Evolutionary conservation across 169 alveolate species (phyloP), one percentile per base, ranked within the genome.

Genomic region (Plasmodium ovale): DNA sequence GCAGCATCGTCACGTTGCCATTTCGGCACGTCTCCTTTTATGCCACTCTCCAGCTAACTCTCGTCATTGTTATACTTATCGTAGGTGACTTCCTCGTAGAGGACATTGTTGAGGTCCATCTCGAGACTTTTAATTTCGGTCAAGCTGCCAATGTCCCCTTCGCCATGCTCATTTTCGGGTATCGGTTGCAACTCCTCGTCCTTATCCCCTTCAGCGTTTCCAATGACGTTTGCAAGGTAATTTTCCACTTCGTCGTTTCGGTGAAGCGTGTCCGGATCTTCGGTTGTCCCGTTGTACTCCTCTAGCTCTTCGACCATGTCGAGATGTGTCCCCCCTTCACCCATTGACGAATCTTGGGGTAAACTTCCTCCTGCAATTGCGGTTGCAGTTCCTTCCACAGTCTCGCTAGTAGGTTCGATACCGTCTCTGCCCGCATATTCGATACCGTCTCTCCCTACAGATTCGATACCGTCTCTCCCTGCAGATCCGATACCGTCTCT

Each of bases 21-120:
- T 42, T 82, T 37, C 21, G 64, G 19, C 90, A 82, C 29, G 65
- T 51, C 31, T 25, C 67, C 39, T 59, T 67, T 7, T 29, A n/a
- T 9, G 90, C 64, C 35, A 3, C 67, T 7, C 67, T 39, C 23
- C 67, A 56, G 35, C 21, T 56, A 77, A 53, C 16, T 60, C 33
- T 77, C 88, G 12, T 77, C 88, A 62, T 77, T 77, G 56, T 77
- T 62, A 56, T 77, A 77, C 5, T 62, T 77, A 27, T 77, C 77
- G 35, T 77, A 77, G 56, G 59, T 77, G 21, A 64, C 35, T 53
- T 77, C 88, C 1, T 77, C 88, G 31, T 77, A 77, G n/a, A 77
- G 74, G 23, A 77, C 88, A 39, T 77, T 77, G 54, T 47, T 47
- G n/a, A 60, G 31, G 54, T 77, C 88, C 74, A 77, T 77, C 25